Base-by-base conservation (phyloP, 257 asterid genomes). In the Asclepias syriaca region DNA sequence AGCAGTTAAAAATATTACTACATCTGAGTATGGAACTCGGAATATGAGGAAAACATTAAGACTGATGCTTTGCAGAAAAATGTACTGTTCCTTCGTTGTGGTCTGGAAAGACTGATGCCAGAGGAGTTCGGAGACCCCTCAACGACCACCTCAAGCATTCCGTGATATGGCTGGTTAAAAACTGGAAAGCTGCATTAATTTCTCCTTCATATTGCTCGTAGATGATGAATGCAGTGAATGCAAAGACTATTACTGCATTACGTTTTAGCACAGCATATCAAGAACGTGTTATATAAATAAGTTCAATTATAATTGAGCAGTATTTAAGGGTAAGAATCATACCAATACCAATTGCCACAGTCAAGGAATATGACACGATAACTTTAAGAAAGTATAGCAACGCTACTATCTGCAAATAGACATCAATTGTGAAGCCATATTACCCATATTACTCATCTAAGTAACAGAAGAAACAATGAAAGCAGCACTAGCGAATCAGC, bases 151-250 rank as follows among this genome's bases (percentile, higher is more conserved):
- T 56, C 13, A 51, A 29, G 9, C 66, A 63, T 61, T 63, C 40
- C 66, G 39, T 55, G 22, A 67, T 27, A 4, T 60, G 45, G 67
- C 21, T 27, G 39, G 72, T 18, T 12, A 51, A 60, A 13, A 48
- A 48, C 37, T 19, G 58, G 65, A 71, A 74, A 22, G 66, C 69
- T 69, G 78, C 84, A 65, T 90, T 96, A 45, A 95, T 77, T 79
- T 86, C 95, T 79, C 77, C 88, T 83, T 90, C 97, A 13, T 88
- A 95, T 87, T 95, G 99, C 83, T 92, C 98, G 56, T 87, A 95
- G 48, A 90, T 81, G 74, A 87, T 88, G 79, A 91, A 90, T 61
- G 77, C 40, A 18, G 90, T 83, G 83, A 92, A 95, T 24, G 88
- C 83, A 78, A 88, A 75, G 81, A 87, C 72, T 75, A 86, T 69